These are phyloP conservation scores for Saccharomycopsis hybrid DNA, from an alignment of 1,139 yeast genomes.

Conservation along the genomic window DNA sequence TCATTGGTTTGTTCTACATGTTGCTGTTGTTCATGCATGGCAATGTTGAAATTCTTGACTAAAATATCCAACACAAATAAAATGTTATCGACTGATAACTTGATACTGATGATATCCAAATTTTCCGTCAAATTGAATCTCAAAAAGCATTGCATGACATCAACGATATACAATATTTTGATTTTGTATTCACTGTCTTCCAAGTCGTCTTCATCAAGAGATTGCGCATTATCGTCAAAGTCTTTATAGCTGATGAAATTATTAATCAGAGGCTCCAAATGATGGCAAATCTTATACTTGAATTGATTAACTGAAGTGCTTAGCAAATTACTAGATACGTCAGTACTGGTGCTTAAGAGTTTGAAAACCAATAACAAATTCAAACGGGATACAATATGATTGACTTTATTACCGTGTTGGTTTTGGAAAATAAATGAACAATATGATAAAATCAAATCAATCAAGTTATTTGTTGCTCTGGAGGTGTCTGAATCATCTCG, in stretches of 20 bases:
- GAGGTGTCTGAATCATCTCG: not conserved
- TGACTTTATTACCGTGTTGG: slow-evolving; percentile 15
- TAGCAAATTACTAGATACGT: slow-evolving; percentile 3
- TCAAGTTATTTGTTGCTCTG: not conserved
- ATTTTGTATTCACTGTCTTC: slow-evolving; percentile 13
- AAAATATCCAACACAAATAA: slow-evolving; percentile 7
- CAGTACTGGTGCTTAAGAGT: slow-evolving; percentile 2
- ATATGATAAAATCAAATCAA: slow-evolving; percentile 17
- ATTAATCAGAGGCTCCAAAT: slow-evolving; percentile 15
- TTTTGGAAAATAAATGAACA: slow-evolving; percentile 20
- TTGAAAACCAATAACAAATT: slow-evolving; percentile 14
- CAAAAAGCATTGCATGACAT: slow-evolving; percentile 18
- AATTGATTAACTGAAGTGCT: slow-evolving; percentile 16
- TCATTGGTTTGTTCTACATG: not conserved
- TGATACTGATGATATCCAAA: slow-evolving; percentile 19
- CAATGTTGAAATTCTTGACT: slow-evolving; percentile 9
- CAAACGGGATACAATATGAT: slow-evolving; percentile 17
- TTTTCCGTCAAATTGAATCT: slow-evolving; percentile 18
- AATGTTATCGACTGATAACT: slow-evolving; percentile 14
- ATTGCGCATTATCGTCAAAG: not conserved
- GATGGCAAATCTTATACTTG: slow-evolving; percentile 20
- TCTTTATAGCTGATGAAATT: slow-evolving; percentile 11
- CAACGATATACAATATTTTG: slow-evolving; percentile 16
- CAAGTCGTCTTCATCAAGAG: slow-evolving; percentile 14
- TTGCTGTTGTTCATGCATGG: not conserved